Conservation (phyloP, 805 yeast species). For the Suhomyces canberraensis region DNA sequence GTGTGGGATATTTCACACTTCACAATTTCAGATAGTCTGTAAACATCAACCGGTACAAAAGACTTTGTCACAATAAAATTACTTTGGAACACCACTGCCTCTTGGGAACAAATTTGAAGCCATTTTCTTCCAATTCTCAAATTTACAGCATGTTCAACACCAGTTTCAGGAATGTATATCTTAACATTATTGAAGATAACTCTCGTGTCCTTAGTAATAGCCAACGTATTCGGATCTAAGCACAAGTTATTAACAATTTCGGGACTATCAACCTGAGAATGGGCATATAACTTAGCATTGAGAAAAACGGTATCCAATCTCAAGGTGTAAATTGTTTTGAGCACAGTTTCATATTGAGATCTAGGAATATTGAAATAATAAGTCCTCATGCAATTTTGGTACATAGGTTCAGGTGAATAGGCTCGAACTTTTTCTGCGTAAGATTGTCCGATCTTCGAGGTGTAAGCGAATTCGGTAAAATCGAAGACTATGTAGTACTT, state of each 20-base stretch:
- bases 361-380: conserved; percentile 51
- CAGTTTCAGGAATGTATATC: conserved; percentile 45
- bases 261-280: conserved; percentile 32
- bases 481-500: conserved; percentile 64
- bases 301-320: conserved; percentile 13
- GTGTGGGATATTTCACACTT: conserved; percentile 33
- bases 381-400: conserved; percentile 49
- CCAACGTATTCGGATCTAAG: conserved; percentile 30
- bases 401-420: conserved; percentile 51
- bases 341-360: conserved; percentile 2
- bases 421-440: conserved; percentile 37
- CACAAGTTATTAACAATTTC: conserved; percentile 35
- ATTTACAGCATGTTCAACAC: conserved; percentile 57
- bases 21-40: conserved; percentile 29
- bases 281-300: conserved; percentile 22
- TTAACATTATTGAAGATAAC: conserved; percentile 36
- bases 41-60: conserved; percentile 35
- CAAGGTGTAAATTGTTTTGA: background rate
- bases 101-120: conserved; percentile 46
- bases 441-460: conserved; percentile 19
- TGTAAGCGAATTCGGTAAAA: conserved; percentile 56
- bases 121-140: conserved; percentile 68
- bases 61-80: conserved; percentile 22
- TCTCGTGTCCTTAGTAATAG: conserved; percentile 36
- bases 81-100: conserved; percentile 16